Conservation (phyloP, 2,329 filamentous ascomycete genomes). For the Tolypocladium ophioglossoides region DNA sequence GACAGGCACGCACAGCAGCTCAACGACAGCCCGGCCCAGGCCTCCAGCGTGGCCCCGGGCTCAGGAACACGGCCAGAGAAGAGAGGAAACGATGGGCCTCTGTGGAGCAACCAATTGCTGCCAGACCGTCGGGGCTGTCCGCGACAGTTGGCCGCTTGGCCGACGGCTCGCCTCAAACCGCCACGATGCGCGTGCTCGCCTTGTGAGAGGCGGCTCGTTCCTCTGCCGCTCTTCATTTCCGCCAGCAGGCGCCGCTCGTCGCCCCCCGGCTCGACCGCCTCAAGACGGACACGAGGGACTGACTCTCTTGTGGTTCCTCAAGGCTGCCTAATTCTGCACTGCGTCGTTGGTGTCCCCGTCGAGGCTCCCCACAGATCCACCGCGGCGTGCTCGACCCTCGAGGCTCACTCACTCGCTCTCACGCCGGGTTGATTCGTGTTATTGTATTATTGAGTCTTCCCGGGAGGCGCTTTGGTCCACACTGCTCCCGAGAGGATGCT, state of each 20-base stretch:
- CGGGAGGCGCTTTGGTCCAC: no score
- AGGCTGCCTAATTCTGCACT: not conserved
- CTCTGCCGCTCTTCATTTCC: constrained; percentile 7
- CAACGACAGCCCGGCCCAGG: no score
- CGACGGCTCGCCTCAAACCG: not conserved
- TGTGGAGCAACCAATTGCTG: no score
- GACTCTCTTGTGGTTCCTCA: not conserved
- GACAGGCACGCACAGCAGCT: no score
- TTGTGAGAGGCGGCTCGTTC: no score
- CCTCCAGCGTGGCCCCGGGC: no score
- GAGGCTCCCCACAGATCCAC: not conserved
- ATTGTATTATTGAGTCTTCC: no score
- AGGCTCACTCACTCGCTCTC: not conserved
- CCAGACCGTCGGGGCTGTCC: no score
- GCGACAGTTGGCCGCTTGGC: no score
- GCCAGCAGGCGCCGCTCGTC: not conserved
- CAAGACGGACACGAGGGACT: not conserved
- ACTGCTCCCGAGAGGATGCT: not conserved
- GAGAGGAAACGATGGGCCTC: not conserved
- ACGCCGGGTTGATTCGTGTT: no score
- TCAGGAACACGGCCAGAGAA: no score
- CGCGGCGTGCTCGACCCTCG: not conserved
- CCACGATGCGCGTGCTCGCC: not conserved
- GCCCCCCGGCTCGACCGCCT: not conserved
- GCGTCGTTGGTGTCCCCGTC: not conserved